Percentiles rank a stretch among this genome's conserved stretches.
Conservation (phyloP, 179 eudicot genomes). For the Silene noctiflora region DNA sequence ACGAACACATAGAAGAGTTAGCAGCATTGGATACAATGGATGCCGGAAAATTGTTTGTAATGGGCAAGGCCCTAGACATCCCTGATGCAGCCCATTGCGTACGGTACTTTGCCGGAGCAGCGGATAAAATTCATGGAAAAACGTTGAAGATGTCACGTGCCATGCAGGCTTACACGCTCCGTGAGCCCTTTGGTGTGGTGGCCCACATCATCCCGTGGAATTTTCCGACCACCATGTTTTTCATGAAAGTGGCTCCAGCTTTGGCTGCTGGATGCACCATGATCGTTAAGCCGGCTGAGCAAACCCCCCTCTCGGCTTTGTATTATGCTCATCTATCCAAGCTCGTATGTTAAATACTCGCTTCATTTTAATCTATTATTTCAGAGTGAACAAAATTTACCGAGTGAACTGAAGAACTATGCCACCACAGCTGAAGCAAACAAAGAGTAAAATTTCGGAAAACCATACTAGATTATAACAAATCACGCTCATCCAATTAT, state of each 20-base stretch:
- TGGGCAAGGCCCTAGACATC: slow-evolving; percentile 45
- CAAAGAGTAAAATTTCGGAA: neutral
- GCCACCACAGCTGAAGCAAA: too few relatives aligned
- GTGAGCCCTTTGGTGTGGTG: slow-evolving; percentile 69
- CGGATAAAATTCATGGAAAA: slow-evolving; percentile 79
- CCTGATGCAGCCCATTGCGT: slow-evolving; percentile 39
- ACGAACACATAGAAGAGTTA: slow-evolving; percentile 52
- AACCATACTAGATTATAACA: neutral
- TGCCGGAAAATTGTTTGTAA: slow-evolving; percentile 50
- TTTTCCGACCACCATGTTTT: slow-evolving; percentile 55
- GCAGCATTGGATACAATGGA: slow-evolving; percentile 72
- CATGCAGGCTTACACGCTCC: slow-evolving; percentile 62
- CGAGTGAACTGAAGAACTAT: too few relatives aligned
- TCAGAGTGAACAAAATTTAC: too few relatives aligned
- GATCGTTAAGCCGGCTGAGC: slow-evolving; percentile 89
- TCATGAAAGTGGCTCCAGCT: slow-evolving; percentile 57
- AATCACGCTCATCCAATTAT: neutral
- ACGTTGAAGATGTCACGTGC: slow-evolving; percentile 66
- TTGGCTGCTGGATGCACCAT: slow-evolving; percentile 82
- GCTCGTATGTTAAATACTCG: slow-evolving; percentile 32
- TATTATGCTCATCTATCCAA: slow-evolving; percentile 67
- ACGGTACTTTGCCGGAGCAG: slow-evolving; percentile 82
- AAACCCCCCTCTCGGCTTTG: slow-evolving; percentile 76
- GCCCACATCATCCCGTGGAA: slow-evolving; percentile 84
- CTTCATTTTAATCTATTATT: too few relatives aligned